Evolutionary conservation across 768 basidiomycete genomes (phyloP).

Genomic region (Melanogaster broomeanus): DNA sequence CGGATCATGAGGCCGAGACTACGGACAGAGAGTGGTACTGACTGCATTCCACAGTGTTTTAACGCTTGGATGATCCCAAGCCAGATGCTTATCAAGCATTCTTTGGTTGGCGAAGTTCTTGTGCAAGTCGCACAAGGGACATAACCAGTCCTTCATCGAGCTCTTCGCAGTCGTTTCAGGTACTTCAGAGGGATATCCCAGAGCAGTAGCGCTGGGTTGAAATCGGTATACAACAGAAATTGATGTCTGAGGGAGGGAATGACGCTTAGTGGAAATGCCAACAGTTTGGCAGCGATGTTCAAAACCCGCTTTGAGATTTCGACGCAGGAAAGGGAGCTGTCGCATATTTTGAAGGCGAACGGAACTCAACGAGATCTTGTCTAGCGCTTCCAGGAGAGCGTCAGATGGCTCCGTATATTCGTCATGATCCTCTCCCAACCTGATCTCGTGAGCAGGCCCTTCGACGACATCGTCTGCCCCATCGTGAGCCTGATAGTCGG

Average conservation of each 20-base stretch:
- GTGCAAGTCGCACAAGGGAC: conserved; percentile 57
- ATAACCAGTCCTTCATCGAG: conserved; percentile 41
- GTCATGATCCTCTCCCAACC: conserved; percentile 14
- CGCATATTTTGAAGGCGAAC: conserved; percentile 39
- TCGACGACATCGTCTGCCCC: background rate
- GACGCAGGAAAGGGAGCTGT: conserved; percentile 57
- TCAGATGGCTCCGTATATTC: conserved; percentile 31
- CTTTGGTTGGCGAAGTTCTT: conserved; percentile 40
- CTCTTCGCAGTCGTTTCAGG: conserved; percentile 15
- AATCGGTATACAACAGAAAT: conserved; percentile 27
- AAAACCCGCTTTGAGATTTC: conserved; percentile 55
- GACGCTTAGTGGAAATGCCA: conserved; percentile 35
- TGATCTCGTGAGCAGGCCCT: background rate
- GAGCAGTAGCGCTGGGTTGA: conserved; percentile 6
- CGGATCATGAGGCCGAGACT: background rate
- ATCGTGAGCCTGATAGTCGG: background rate
- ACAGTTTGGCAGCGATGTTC: conserved; percentile 38
- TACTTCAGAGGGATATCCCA: conserved; percentile 11
- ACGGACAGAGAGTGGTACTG: conserved; percentile 3
- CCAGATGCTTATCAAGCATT: conserved; percentile 50
- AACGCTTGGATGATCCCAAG: conserved; percentile 49
- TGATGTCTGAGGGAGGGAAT: conserved; percentile 15
- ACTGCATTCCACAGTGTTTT: conserved; percentile 38
- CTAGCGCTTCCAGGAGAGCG: conserved; percentile 37
- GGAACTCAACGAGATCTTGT: conserved; percentile 30